Evolutionary conservation across 1,139 yeast genomes (phyloP).

Genomic region (Taphrina flavorubra): DNA sequence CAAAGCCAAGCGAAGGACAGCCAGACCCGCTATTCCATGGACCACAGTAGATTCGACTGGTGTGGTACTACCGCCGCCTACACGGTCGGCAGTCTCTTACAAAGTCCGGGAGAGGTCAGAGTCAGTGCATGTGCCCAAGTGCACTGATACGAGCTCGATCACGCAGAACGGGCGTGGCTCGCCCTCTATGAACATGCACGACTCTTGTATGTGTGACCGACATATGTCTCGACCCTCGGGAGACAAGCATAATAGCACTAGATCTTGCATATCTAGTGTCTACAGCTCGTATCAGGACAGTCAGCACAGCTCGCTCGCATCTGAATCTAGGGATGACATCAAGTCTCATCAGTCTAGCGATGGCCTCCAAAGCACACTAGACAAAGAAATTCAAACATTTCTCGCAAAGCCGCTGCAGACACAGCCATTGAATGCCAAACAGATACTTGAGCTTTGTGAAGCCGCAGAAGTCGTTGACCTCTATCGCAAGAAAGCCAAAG

Average conservation of each 20-base stretch:
- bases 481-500: neutral
- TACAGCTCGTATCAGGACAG: neutral
- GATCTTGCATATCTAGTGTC: neutral
- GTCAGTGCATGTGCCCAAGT: neutral
- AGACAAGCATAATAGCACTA: neutral
- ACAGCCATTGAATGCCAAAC: constrained; percentile 1
- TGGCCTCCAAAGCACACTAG: neutral
- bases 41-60: neutral
- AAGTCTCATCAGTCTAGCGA: neutral
- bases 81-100: neutral
- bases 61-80: neutral
- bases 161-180: neutral
- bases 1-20: neutral
- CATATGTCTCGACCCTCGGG: neutral
- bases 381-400: constrained; percentile 8
- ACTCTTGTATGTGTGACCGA: neutral
- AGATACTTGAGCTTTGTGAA: constrained; percentile 12
- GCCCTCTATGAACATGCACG: neutral
- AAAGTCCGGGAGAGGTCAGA: neutral
- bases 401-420: neutral
- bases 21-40: neutral
- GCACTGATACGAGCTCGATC: neutral
- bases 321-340: neutral
- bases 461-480: neutral
- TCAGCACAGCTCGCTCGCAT: neutral